Conservation (phyloP, 768 basidiomycete genomes). For the Kondoa malvinella region DNA sequence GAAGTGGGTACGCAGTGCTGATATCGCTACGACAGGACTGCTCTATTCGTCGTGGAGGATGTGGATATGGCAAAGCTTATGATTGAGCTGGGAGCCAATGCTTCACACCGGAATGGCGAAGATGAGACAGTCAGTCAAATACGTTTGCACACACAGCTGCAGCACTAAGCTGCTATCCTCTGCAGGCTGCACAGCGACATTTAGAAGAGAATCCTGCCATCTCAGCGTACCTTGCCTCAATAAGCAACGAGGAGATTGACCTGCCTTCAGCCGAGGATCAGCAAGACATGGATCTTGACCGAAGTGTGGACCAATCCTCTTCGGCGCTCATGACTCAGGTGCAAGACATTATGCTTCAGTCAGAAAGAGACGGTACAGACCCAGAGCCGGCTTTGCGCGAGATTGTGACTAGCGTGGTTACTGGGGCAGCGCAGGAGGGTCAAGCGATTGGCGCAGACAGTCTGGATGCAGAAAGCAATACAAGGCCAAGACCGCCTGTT, state of each 20-base stretch:
- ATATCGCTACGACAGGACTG: slow-evolving; percentile 24
- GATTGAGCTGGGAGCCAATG: slow-evolving; percentile 33
- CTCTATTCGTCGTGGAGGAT: slow-evolving; percentile 34
- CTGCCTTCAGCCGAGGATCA: not conserved
- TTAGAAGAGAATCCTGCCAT: slow-evolving; percentile 28
- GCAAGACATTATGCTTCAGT: slow-evolving; percentile 30
- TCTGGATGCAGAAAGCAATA: slow-evolving; percentile 9
- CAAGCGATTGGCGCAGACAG: slow-evolving; percentile 19
- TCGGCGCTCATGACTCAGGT: slow-evolving; percentile 28
- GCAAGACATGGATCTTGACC: not conserved
- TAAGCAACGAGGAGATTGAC: slow-evolving; percentile 20
- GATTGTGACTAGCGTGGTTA: slow-evolving; percentile 29
- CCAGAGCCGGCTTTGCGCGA: slow-evolving; percentile 30
- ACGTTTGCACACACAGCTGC: not conserved
- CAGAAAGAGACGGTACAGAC: slow-evolving; percentile 25
- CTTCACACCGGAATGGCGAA: slow-evolving; percentile 29
- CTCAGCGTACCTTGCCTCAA: slow-evolving; percentile 24
- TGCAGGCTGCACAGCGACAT: slow-evolving; percentile 24
- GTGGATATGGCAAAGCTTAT: slow-evolving; percentile 31
- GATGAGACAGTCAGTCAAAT: slow-evolving; percentile 31
- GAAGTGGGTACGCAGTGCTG: not conserved
- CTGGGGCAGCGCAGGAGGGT: slow-evolving; percentile 25
- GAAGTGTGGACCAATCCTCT: not conserved
- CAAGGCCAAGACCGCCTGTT: slow-evolving; percentile 1
- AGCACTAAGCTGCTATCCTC: not conserved